A percentile compares a stretch with the other conserved stretches of the same genome.
Conservation (phyloP, 73 alveolate species). For the Effrenium voratum region DNA sequence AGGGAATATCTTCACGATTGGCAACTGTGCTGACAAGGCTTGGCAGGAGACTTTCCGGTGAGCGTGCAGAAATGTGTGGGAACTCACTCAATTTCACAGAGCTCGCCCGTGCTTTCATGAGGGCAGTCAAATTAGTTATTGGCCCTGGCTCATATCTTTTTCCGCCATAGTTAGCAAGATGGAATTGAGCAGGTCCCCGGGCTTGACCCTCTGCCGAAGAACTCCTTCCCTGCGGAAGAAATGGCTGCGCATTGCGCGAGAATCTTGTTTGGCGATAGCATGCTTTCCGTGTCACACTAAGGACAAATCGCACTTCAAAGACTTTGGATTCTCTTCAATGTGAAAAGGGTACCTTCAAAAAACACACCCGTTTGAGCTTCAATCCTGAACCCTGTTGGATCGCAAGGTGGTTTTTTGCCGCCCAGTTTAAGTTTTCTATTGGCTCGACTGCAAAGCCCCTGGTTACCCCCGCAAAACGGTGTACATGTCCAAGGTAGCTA, state of each 20-base stretch:
- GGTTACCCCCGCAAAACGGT: too few species aligned
- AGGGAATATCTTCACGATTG: conserved; percentile 38
- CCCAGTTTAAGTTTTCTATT: too few species aligned
- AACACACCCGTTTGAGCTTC: too few species aligned
- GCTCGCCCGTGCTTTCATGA: neutral
- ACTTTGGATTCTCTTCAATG: neutral
- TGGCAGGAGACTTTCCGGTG: neutral
- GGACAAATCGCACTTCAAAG: neutral
- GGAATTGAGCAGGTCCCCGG: conserved; percentile 76
- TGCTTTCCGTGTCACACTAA: neutral
- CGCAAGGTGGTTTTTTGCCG: too few species aligned
- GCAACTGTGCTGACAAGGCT: conserved; percentile 45
- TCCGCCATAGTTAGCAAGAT: too few species aligned
- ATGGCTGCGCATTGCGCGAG: conserved; percentile 79
- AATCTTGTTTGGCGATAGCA: neutral
- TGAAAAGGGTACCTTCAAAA: too few species aligned
- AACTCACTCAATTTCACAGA: neutral
- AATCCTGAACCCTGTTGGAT: too few species aligned
- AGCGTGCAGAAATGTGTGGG: neutral
- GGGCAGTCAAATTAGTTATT: too few species aligned
- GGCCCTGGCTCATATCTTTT: neutral
- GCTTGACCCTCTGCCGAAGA: conserved; percentile 70
- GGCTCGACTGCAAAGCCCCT: too few species aligned
- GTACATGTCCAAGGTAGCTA: too few species aligned
- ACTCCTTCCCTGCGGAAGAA: conserved; percentile 70